Base-by-base conservation (phyloP, 164 flowering plant genomes). In the Stephania yunnanensis region DNA sequence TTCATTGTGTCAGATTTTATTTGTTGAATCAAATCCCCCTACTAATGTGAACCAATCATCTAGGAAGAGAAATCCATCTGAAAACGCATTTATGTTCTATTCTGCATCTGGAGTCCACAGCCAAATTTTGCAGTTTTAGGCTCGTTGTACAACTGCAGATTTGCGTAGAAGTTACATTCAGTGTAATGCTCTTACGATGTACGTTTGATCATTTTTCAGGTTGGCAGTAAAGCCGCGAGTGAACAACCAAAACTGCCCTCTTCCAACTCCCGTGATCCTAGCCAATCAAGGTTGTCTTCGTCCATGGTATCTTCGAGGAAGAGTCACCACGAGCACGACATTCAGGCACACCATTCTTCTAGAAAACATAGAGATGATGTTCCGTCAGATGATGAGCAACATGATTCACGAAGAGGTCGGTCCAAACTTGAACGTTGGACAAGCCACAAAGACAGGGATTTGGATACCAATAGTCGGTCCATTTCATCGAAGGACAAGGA, bases 341-440 rank as follows among this genome's bases (percentile, higher is more conserved):
- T 66, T 30, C 80, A 67, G 71, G 86, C 78, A 46, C 82, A 68
- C 63, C 81, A 77, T 20, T 71, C 84, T 63, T 81, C 88, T 68
- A 83, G 83, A 81, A 89, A 82, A 79, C 86, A 80, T 30, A 78
- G 77, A 76, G 98, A 92, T 78, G 89, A 86, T 76, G 92, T 84
- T 78, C 85, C 87, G 19, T 82, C 91, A 22, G 97, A 89, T 79
- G 93, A 94, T 53, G 98, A 92, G 61, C 91, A 80, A 73, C 85
- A 82, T 30, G 82, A 83, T 69, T 89, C 89, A n/a, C 85, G 79
- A 74, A 89, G 86, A 77, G 98, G 98, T 48, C 89, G 95, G 42
- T 90, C 97, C 22, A 92, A 96, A 76, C 70, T 91, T 83, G 99
- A 96, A 77, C 89, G 93, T 7, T 94, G 97, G 97, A 79, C 92